These are phyloP conservation scores for Trichosanthes cucumerina DNA, from an alignment of 306 rosid genomes.

Conservation along the genomic window DNA sequence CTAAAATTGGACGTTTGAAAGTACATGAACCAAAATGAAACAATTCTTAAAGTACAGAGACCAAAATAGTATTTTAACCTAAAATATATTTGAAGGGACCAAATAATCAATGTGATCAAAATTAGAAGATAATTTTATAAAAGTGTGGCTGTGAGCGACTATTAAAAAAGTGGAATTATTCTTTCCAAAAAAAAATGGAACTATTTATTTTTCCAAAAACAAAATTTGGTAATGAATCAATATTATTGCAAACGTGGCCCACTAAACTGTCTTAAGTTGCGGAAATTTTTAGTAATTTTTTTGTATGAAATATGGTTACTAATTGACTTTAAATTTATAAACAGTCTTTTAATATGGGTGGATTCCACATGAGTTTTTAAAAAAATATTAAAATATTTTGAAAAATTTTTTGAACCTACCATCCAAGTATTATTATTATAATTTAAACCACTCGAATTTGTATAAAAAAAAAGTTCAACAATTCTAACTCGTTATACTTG, in stretches of 20 bases:
- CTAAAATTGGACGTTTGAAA: no score
- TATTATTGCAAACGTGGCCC: not conserved
- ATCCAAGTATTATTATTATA: not conserved
- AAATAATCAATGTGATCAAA: not conserved
- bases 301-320: not conserved
- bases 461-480: no score
- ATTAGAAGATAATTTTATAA: not conserved
- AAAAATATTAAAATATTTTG: no score
- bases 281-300: not conserved
- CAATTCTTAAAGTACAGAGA: no score
- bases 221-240: not conserved
- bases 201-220: not conserved
- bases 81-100: not conserved
- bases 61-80: no score
- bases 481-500: no score
- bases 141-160: not conserved
- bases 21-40: no score
- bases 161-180: not conserved
- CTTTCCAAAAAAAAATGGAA: not conserved
- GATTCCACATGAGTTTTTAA: no score
- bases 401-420: not conserved
- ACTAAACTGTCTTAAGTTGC: not conserved
- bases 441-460: no score
- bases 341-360: no score
- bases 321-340: no score